These are phyloP conservation scores for Infundibulicybe gibba DNA, from an alignment of 768 basidiomycete species.

Conservation along the genomic window DNA sequence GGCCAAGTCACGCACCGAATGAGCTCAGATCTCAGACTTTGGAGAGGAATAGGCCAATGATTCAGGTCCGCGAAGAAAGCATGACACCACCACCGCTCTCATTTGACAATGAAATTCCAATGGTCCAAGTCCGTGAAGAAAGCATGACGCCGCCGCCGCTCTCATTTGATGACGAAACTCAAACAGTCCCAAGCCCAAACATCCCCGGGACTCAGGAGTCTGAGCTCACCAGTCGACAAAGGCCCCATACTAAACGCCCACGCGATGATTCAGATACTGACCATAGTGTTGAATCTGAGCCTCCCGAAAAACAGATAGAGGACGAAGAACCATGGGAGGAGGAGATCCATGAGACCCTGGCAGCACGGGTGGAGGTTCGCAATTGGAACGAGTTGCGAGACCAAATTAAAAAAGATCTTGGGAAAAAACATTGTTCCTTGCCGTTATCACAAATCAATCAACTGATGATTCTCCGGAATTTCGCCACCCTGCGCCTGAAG, in stretches of 20 bases:
- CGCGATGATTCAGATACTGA: background rate
- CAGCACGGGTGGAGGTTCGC: slow-evolving; percentile 8
- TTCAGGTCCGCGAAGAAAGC: background rate
- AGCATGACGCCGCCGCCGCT: slow-evolving; percentile 2
- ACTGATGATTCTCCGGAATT: slow-evolving; percentile 27
- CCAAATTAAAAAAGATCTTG: slow-evolving; percentile 27
- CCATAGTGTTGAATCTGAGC: background rate
- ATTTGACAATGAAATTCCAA: background rate
- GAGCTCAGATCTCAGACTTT: background rate
- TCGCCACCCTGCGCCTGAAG: slow-evolving; percentile 30
- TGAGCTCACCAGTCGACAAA: background rate
- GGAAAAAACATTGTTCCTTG: slow-evolving; percentile 12
- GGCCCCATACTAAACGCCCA: background rate
- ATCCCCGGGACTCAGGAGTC: background rate
- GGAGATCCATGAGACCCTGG: slow-evolving; percentile 1
- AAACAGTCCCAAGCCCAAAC: background rate
- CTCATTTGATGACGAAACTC: background rate
- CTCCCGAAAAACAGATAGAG: background rate
- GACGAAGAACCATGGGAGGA: slow-evolving; percentile 7
- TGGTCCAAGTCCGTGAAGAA: background rate
- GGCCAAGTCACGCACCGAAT: too few species aligned
- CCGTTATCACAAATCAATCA: slow-evolving; percentile 24
- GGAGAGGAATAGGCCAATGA: slow-evolving; percentile 6
- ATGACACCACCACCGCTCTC: slow-evolving; percentile 2
- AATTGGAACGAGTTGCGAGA: slow-evolving; percentile 19